phyloP scores from a whole-genome alignment of 1,284 basidiomycete genomes.

The Ustilago nuda region DNA sequence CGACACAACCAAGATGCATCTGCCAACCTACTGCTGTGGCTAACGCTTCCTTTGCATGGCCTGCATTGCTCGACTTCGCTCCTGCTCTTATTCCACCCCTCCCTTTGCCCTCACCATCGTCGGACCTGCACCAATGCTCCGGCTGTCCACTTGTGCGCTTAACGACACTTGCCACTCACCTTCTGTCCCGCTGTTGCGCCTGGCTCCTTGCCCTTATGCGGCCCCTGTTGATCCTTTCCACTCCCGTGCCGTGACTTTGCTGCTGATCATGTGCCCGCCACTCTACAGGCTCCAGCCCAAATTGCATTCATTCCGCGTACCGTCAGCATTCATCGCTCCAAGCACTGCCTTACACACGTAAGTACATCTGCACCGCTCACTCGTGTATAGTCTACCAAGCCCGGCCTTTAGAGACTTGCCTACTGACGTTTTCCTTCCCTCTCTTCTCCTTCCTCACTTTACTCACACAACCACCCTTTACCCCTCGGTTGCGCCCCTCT shows the following conservation, averaged over 20 bases:
- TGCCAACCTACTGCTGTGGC: background rate
- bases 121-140: background rate
- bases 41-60: background rate
- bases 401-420: background rate
- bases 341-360: constrained; percentile 13
- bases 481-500: background rate
- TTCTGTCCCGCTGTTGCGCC: constrained; percentile 14
- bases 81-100: constrained; percentile 1
- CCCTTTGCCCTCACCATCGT: background rate
- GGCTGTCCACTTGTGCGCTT: constrained; percentile 30
- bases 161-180: constrained; percentile 5
- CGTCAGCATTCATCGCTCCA: constrained; percentile 13
- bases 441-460: background rate
- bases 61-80: constrained; percentile 11
- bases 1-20: background rate
- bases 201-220: constrained; percentile 19
- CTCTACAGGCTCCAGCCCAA: constrained; percentile 17
- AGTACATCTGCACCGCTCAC: constrained; percentile 1
- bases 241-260: constrained; percentile 4
- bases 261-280: background rate
- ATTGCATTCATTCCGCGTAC: constrained; percentile 15
- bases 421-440: constrained; percentile 10
- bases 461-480: background rate
- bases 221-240: constrained; percentile 17
- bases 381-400: background rate